A percentile compares a stretch with the other conserved stretches of the same genome.
These are phyloP conservation scores for Aspergillus candidus DNA, from an alignment of 2,329 filamentous ascomycete species.

Conservation along the genomic window DNA sequence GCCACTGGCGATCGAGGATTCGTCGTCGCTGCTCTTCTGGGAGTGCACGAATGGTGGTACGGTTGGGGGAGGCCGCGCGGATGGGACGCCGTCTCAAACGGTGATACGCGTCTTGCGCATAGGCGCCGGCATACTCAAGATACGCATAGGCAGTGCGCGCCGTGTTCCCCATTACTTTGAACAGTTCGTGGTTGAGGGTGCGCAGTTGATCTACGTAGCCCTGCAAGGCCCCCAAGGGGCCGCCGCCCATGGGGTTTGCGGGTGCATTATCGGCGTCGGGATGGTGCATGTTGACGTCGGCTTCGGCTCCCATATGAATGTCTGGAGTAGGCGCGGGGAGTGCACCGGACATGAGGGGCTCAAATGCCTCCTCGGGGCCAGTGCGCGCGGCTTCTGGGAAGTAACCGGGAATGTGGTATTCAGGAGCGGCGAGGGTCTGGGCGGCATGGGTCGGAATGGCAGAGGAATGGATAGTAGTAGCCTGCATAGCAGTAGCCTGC, in stretches of 20 bases:
- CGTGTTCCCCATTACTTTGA: too few relatives aligned
- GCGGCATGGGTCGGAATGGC: not conserved
- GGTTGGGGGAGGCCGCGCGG: constrained; percentile 8
- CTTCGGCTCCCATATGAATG: not conserved
- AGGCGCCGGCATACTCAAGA: too few relatives aligned
- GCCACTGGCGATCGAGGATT: constrained; percentile 10
- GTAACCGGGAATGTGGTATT: constrained; percentile 1
- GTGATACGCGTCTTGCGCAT: too few relatives aligned
- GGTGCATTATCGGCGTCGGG: not conserved
- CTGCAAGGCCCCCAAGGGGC: too few relatives aligned
- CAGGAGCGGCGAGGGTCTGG: not conserved
- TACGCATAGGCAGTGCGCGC: too few relatives aligned
- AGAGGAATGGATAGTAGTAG: not conserved
- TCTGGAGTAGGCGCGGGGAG: not conserved
- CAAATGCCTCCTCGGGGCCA: not conserved
- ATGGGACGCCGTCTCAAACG: not conserved
- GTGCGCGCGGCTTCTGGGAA: not conserved
- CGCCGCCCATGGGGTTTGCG: not conserved
- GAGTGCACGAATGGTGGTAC: constrained; percentile 10
- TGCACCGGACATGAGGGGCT: constrained; percentile 6
- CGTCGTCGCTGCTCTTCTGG: constrained; percentile 12
- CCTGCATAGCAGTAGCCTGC: too few relatives aligned
- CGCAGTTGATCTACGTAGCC: too few relatives aligned
- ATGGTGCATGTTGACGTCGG: not conserved
- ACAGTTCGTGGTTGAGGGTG: too few relatives aligned